Percentiles rank a stretch among this genome's conserved stretches.
These are phyloP conservation scores for Daedalea quercina DNA, from an alignment of 768 basidiomycete species.

Conservation along the genomic window DNA sequence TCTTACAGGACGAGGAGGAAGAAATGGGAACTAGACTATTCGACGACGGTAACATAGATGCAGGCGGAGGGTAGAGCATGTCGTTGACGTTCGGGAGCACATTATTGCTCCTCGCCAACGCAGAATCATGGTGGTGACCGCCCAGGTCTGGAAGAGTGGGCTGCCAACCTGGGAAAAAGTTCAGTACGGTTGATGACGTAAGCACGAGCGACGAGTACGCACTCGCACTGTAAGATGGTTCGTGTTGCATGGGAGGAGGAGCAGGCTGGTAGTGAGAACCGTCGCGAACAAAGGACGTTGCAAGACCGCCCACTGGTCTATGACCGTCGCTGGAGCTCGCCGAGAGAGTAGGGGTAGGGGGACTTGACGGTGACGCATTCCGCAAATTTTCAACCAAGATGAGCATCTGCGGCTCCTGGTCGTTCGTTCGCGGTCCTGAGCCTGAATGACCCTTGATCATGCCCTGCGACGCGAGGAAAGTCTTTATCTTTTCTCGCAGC, in stretches of 20 bases:
- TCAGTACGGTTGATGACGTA: slow-evolving; percentile 18
- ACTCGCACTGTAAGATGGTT: slow-evolving; percentile 16
- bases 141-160: slow-evolving; percentile 21
- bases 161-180: slow-evolving; percentile 22
- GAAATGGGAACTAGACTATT: slow-evolving; percentile 46
- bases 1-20: slow-evolving; percentile 54
- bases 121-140: slow-evolving; percentile 14
- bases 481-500: slow-evolving; percentile 73
- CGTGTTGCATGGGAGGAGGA: slow-evolving; percentile 17
- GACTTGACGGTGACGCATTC: slow-evolving; percentile 28
- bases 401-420: slow-evolving; percentile 52
- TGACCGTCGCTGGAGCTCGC: slow-evolving; percentile 35
- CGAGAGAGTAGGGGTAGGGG: slow-evolving; percentile 42
- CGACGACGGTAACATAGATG: slow-evolving; percentile 30
- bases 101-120: slow-evolving; percentile 14
- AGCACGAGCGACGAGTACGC: slow-evolving; percentile 20
- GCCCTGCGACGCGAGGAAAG: slow-evolving; percentile 71
- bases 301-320: slow-evolving; percentile 25
- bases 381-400: slow-evolving; percentile 39
- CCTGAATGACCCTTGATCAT: slow-evolving; percentile 89
- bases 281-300: slow-evolving; percentile 26
- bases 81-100: slow-evolving; percentile 24
- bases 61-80: slow-evolving; percentile 21
- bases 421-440: slow-evolving; percentile 49
- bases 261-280: slow-evolving; percentile 22